Evolutionary conservation across 148 eudicot genomes (phyloP).

Genomic region (Pouteria glomerata): DNA sequence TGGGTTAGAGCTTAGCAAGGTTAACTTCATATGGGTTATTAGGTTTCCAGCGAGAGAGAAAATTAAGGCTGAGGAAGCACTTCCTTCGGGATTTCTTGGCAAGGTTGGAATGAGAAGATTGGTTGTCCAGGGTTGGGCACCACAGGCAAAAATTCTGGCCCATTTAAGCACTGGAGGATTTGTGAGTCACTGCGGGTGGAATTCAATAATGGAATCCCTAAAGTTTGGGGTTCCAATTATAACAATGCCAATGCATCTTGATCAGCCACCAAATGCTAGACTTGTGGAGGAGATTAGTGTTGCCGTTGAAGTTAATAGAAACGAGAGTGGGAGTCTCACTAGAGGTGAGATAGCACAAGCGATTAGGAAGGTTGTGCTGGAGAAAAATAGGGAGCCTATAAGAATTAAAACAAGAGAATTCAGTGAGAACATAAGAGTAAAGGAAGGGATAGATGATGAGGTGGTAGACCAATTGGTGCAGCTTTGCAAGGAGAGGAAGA

Average conservation of each 20-base stretch:
- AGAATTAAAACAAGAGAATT: not conserved
- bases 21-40: slow-evolving; percentile 28
- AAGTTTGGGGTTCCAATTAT: slow-evolving; percentile 5
- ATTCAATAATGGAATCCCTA: slow-evolving; percentile 22
- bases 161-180: slow-evolving; percentile 31
- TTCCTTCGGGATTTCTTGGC: slow-evolving; percentile 20
- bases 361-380: not conserved
- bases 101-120: slow-evolving; percentile 18
- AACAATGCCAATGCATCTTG: not conserved
- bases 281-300: not conserved
- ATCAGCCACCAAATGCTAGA: not conserved
- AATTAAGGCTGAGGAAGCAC: not conserved
- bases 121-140: slow-evolving; percentile 29
- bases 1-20: slow-evolving; percentile 27
- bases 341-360: not conserved
- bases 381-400: not conserved
- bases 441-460: not conserved
- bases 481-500: not conserved
- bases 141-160: slow-evolving; percentile 23
- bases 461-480: not conserved
- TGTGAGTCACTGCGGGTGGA: slow-evolving; percentile 36
- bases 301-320: not conserved
- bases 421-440: not conserved
- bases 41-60: slow-evolving; percentile 21
- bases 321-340: not conserved